phyloP scores from a whole-genome alignment of 2,329 filamentous ascomycete species.

The Aspergillus sp. region DNA sequence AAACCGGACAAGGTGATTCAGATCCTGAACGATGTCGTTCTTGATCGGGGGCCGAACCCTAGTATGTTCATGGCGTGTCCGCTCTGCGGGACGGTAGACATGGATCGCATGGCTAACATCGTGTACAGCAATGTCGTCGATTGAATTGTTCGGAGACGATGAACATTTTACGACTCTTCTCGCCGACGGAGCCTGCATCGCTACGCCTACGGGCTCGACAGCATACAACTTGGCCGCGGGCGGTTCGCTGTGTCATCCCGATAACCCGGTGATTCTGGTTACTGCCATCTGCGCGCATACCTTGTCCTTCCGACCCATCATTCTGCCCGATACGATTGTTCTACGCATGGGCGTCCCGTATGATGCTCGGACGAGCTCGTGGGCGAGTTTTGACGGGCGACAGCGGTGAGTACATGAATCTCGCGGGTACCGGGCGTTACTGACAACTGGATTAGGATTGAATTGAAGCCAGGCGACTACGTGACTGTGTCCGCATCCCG shows the following conservation, averaged over 20 bases:
- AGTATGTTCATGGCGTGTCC: conserved; percentile 60
- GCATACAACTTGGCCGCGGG: conserved; percentile 95
- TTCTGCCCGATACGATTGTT: conserved; percentile 93
- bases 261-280: conserved; percentile 93
- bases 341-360: conserved; percentile 92
- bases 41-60: conserved; percentile 89
- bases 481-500: conserved; percentile 53
- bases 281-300: conserved; percentile 95
- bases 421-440: conserved; percentile 7
- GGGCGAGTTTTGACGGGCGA: conserved; percentile 97
- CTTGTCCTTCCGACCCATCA: conserved; percentile 92
- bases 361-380: conserved; percentile 81
- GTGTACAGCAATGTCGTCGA: conserved; percentile 75
- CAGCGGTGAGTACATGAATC: conserved; percentile 57
- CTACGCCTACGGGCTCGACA: conserved; percentile 90
- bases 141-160: conserved; percentile 90
- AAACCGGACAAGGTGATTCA: conserved; percentile 79
- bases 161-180: conserved; percentile 93
- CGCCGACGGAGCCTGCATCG: conserved; percentile 89
- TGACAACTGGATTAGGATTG: conserved; percentile 35
- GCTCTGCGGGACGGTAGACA: background rate
- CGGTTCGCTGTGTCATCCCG: conserved; percentile 91
- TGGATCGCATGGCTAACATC: conserved; percentile 5
- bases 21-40: conserved; percentile 94
- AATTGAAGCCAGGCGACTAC: conserved; percentile 51